Evolutionary conservation across 2,329 filamentous ascomycete species (phyloP), one percentile per base, ranked within the genome.

Genomic region (Pseudocercospora cruenta): DNA sequence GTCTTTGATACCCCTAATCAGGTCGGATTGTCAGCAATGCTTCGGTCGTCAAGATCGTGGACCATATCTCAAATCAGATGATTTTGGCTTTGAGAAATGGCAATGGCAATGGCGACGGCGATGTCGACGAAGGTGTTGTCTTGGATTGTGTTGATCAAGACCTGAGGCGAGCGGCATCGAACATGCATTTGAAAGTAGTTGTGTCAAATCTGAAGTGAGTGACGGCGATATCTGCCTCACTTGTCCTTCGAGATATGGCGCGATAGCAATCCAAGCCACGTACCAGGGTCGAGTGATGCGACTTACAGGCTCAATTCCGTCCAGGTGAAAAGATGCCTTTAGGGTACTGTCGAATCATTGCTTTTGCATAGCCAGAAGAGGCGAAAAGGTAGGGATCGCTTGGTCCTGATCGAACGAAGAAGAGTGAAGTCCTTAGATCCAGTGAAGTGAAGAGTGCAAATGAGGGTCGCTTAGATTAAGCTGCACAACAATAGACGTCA

Each of bases 401-500:
- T 57, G 24, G 21, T 33, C 26, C 21, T 19, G n/a, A 16, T 26
- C 24, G 53, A 33, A 31, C 28, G n/a, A 58, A 33, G 51, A 59
- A 28, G 39, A 33, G 19, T 33, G 57, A 33, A 26, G 33, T 45
- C 51, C n/a, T 49, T 21, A 58, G 54, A 36, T 58, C 16, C 54
- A 58, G 31, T 58, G 54, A 36, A 58, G 54, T 31, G 26, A 33
- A 58, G 31, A 58, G 54, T 33, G 28, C 21, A 39, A 39, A n/a
- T 28, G 31, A 36, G 33, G 54, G 24, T 36, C 28, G 28, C 4
- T 58, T 36, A 21, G 54, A 33, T 22, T 31, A 62, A 59, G 59
- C 45, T 59, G 59, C 36, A 55, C 45, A 54, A 60, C 55, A 57
- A 66, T 33, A 53, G 39, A 51, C 26, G 58, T 63, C 43, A 51